Evolutionary conservation across 2,329 filamentous ascomycete species (phyloP), one percentile per base, ranked within the genome.

Genomic region (Nemania sp.): DNA sequence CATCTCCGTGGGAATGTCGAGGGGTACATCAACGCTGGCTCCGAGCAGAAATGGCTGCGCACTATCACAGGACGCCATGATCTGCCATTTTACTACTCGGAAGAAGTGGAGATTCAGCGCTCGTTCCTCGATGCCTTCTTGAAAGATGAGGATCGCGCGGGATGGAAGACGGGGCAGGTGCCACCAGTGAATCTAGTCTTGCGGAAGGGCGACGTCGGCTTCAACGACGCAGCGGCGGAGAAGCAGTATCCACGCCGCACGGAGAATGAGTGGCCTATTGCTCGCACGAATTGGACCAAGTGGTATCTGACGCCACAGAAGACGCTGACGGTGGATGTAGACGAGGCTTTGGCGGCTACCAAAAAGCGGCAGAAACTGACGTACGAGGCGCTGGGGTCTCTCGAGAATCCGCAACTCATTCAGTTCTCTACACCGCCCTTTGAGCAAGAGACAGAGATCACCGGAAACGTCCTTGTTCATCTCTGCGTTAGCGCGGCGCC

Each of bases 101-200:
- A 90, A 49, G 86, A 90, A 63, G 87, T 89, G 0, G 85, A 88
- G 62, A 67, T 91, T 0, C 89, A 91, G 68, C 80, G 78, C 48
- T 85, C 83, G 65, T 91, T 91, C 71, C 75, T 91, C 0, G 86
- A 90, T 60, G 88, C 88, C 0, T 91, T 91, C 69, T 79, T 91
- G 37, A 90, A 90, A 66, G 85, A 80, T 1, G 80, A 90, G 0
- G 89, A 91, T 66, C 76, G 78, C 0, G 78, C 77, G 0, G 86
- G 86, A n/a, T 89, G 87, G 86, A 80, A 79, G 0, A 77, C 79
- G 11, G 85, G 87, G 25, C 84, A 85, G 56, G 75, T 87, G 0
- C 79, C 88, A 0, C 80, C 84, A 0, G 86, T 91, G 1, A 82
- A 80, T 43, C 68, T 90, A 0, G 80, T 85, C 0, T 75, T 91